Base-by-base conservation (phyloP, 495 filamentous ascomycete species). In the Venustampulla echinocandica region DNA sequence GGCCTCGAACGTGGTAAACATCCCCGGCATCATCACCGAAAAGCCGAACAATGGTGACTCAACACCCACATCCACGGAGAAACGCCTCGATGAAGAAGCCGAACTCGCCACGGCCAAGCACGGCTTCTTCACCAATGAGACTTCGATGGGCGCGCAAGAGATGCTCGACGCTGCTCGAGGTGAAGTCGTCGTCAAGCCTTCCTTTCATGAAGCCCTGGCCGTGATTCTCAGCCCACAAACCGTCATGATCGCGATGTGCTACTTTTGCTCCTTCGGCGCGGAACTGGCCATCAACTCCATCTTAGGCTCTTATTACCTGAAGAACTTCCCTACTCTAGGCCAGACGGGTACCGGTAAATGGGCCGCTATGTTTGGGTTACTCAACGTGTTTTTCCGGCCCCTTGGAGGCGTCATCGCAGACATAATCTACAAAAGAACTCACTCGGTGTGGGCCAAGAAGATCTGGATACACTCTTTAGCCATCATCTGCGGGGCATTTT, bases 351-450 rank as follows among this genome's bases (percentile, higher is more conserved):
- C 82, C 5, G 78, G 84, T 2, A 73, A 77, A 53, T 93, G 83
- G 81, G 85, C 87, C 0, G 85, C 89, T 44, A 90, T 93, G 80
- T 95, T 93, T 59, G 89, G 89, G 9, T 80, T 95, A 40, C 67
- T 95, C 21, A 94, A 95, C 63, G 67, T 90, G 25, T 62, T 83
- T 44, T 84, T 75, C 44, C 75, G 89, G 1, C 89, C 89, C 0
- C 55, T 77, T 0, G 89, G 89, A 35, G 89, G 89, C 1, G 71
- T 85, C 13, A 49, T 87, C 10, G 72, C 77, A 2, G 89, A 95
- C 51, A 19, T 82, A n/a, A 57, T 90, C 1, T 94, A 90, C 69
- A 68, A 65, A 15, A 56, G 56, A 18, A 71, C 75, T 2, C 49
- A 57, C 44, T 78, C 55, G 32, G 65, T 90, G 14, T 86, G 84